phyloP scores from a whole-genome alignment of 75 land plant genomes.

The Pinus taeda region DNA sequence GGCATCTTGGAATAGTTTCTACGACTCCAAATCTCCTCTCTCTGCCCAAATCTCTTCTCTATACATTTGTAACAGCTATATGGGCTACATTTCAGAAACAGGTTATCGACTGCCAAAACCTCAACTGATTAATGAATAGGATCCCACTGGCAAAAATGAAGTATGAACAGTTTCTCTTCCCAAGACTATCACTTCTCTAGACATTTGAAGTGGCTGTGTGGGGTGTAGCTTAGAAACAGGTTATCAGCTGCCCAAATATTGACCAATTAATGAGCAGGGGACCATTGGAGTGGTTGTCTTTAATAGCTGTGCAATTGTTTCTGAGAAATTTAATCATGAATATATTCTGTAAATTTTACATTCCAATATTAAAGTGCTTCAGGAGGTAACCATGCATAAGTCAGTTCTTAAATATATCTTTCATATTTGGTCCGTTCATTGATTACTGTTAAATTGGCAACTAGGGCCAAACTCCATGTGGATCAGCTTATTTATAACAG shows the following conservation, averaged over 20 bases:
- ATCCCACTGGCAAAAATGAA: background rate
- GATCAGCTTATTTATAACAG: too few species aligned
- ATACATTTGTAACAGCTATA: too few species aligned
- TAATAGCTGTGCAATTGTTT: background rate
- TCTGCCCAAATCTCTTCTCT: too few species aligned
- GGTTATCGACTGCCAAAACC: too few species aligned
- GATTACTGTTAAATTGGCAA: background rate
- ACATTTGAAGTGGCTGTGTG: background rate
- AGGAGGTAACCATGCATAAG: background rate
- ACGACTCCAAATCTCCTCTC: too few species aligned
- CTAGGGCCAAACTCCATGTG: too few species aligned
- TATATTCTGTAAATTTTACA: too few species aligned
- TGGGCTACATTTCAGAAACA: too few species aligned
- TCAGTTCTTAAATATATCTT: background rate
- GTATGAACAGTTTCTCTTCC: background rate
- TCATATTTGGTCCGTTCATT: background rate
- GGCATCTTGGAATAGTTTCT: too few species aligned
- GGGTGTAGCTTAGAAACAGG: background rate
- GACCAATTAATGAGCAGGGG: background rate
- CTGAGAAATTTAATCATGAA: too few species aligned
- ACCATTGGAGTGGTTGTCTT: background rate
- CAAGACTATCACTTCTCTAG: background rate
- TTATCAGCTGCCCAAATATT: background rate
- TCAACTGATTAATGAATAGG: too few species aligned
- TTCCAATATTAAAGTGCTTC: background rate